Evolutionary conservation across 1,139 yeast species (phyloP), one percentile per base, ranked within the genome.

Genomic region (Magnusiomyces tetraspermus): DNA sequence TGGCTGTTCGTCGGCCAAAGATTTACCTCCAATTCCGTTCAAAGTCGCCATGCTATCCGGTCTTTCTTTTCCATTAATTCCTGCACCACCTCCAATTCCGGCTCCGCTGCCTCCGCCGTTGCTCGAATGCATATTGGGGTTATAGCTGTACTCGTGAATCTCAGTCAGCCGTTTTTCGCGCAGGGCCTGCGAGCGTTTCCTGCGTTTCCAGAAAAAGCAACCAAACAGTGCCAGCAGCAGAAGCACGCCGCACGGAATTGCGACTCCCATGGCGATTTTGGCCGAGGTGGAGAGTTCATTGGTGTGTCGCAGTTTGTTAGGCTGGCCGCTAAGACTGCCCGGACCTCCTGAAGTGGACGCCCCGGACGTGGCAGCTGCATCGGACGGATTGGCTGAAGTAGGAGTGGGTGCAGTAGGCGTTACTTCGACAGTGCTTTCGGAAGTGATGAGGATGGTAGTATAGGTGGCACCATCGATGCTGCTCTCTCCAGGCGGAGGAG

Each of bases 141-240:
- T 54, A 36, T 42, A 54, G 17, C 54, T 46, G 30, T 54, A 54
- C 38, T 54, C 54, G 24, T 50, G 50, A 24, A 54, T 53, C 23
- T 54, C 56, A 11, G 56, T 54, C 21, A 54, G 51, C n/a, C 56
- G 51, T 36, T 54, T 53, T 4, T 52, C 46, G 23, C 50, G 48
- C 19, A 47, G 24, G 11, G 49, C 53, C 23, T 54, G 51, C 3
- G 54, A n/a, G 19, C 48, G 40, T 21, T 50, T 50, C 26, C 46
- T 51, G 24, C 51, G 50, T 2, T 46, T 37, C 56, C 56, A 54
- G 17, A 54, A 46, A 33, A 36, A 49, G 31, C 40, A 47, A 4
- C 51, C 56, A 11, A 50, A 36, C 2, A 54, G 8, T 3, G 51
- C 50, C 3, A 51, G 30, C 17, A 54, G 40, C 3, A 43, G 19